Conservation (phyloP, 257 asterid species). For the Solanum neorickii region DNA sequence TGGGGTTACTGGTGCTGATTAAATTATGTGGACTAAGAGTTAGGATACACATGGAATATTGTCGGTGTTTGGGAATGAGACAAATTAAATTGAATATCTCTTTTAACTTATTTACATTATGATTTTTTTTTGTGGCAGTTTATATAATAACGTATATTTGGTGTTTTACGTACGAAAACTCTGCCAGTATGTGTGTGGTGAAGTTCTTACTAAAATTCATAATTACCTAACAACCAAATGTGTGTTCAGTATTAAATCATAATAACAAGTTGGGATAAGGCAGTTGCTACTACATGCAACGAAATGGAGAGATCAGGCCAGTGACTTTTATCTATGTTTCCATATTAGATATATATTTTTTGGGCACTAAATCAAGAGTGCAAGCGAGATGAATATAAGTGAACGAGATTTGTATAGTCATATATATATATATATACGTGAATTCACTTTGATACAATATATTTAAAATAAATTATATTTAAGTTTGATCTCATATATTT, state of each 20-base stretch:
- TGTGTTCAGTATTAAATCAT: not conserved
- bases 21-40: not conserved
- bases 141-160: not conserved
- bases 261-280: not conserved
- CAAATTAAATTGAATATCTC: not conserved
- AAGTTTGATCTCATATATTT: too few species aligned
- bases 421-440: too few species aligned
- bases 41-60: not conserved
- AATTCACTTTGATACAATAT: too few species aligned
- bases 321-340: not conserved
- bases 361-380: not conserved
- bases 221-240: not conserved
- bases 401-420: too few species aligned
- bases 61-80: not conserved
- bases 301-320: too few species aligned
- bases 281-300: not conserved
- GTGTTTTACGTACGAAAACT: not conserved
- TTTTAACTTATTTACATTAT: not conserved
- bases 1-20: not conserved
- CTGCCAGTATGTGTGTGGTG: not conserved
- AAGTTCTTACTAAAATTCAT: not conserved
- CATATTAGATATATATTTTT: too few species aligned
- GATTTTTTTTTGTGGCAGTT: not conserved
- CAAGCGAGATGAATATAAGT: not conserved
- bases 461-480: too few species aligned